Conservation (phyloP, 202 grass and related monocot genomes). For the Tripidium arundinaceum region DNA sequence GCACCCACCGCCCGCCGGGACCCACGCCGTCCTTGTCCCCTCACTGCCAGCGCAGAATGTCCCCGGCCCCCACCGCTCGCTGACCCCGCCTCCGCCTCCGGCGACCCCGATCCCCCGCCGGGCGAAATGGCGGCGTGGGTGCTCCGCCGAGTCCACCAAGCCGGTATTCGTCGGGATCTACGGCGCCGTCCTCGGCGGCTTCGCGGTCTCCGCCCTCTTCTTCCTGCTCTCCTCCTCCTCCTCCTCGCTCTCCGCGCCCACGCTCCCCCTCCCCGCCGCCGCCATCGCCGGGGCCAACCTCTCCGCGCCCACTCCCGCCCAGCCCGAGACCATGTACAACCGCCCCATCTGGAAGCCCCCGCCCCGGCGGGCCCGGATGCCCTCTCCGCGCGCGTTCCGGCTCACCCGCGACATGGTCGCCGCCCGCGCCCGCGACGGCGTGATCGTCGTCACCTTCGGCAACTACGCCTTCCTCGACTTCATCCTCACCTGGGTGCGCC, state of each 20-base stretch:
- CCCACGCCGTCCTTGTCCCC: neutral
- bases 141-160: conserved; percentile 42
- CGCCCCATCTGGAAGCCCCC: conserved; percentile 71
- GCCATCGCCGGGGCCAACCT: neutral
- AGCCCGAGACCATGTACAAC: conserved; percentile 42
- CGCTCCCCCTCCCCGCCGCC: conserved; percentile 21
- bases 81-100: conserved; percentile 18
- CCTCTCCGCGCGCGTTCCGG: conserved; percentile 49
- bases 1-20: neutral
- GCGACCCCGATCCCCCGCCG: conserved; percentile 1
- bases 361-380: conserved; percentile 43
- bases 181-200: conserved; percentile 55
- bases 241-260: conserved; percentile 45
- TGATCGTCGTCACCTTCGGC: conserved; percentile 86
- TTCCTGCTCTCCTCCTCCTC: conserved; percentile 61
- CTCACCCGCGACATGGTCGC: conserved; percentile 71
- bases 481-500: conserved; percentile 79
- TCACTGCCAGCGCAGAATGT: neutral
- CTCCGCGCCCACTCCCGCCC: neutral
- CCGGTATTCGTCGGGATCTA: conserved; percentile 77
- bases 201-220: conserved; percentile 75
- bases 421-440: conserved; percentile 54
- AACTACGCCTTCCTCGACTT: conserved; percentile 94
- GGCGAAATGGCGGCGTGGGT: conserved; percentile 41
- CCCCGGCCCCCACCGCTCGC: conserved; percentile 6